phyloP scores from a whole-genome alignment of 2,329 filamentous ascomycete genomes.

The Xylariaceae sp. region DNA sequence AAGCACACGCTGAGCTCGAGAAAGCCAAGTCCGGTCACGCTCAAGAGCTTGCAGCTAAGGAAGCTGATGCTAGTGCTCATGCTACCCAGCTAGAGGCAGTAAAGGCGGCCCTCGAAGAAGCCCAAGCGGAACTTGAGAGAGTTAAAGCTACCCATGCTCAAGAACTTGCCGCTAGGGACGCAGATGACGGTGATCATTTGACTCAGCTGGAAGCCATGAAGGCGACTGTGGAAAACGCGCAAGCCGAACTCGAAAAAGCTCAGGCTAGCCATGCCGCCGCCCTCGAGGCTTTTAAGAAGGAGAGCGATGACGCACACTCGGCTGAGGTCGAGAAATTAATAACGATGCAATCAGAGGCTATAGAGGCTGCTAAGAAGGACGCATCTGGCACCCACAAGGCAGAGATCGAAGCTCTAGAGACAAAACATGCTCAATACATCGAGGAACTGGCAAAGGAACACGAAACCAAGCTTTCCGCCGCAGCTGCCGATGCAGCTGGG shows the following conservation, averaged over 20 bases:
- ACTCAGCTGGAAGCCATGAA: slow-evolving; percentile 35
- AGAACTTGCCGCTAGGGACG: slow-evolving; percentile 30
- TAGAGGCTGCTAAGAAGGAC: slow-evolving; percentile 49
- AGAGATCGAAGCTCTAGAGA: slow-evolving; percentile 42
- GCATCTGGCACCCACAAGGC: slow-evolving; percentile 33
- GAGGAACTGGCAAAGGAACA: slow-evolving; percentile 47
- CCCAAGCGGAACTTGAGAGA: slow-evolving; percentile 36
- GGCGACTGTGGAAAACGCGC: slow-evolving; percentile 32
- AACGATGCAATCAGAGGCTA: slow-evolving; percentile 46
- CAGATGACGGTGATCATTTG: slow-evolving; percentile 26
- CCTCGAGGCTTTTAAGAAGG: slow-evolving; percentile 46
- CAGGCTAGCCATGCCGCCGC: slow-evolving; percentile 40
- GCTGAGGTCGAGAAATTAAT: slow-evolving; percentile 51
- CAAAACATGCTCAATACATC: slow-evolving; percentile 50
- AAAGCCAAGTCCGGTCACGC: slow-evolving; percentile 28
- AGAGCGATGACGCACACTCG: slow-evolving; percentile 44
- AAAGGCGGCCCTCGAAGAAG: slow-evolving; percentile 39
- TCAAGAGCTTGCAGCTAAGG: slow-evolving; percentile 38
- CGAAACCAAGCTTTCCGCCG: slow-evolving; percentile 36
- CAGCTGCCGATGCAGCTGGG: slow-evolving; percentile 35
- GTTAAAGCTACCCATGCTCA: slow-evolving; percentile 31
- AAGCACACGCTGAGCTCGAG: slow-evolving; percentile 35
- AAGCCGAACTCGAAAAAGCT: slow-evolving; percentile 39
- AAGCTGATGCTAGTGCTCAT: slow-evolving; percentile 40
- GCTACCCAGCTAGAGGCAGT: slow-evolving; percentile 41